These are phyloP conservation scores for Pestalotiopsis sp. DNA, from an alignment of 2,329 filamentous ascomycete species.

Conservation along the genomic window DNA sequence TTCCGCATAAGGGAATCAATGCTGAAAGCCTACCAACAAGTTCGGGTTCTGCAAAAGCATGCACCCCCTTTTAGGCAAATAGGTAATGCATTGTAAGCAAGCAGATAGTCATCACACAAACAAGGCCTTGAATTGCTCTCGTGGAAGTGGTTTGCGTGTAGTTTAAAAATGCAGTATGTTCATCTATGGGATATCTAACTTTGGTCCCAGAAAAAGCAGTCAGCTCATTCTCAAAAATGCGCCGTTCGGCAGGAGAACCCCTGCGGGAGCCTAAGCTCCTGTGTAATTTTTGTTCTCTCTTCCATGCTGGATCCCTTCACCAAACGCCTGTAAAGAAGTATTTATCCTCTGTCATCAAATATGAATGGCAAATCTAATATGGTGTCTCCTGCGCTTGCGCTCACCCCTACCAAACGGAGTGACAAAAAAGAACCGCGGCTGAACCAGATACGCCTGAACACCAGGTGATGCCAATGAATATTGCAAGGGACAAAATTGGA, in stretches of 20 bases:
- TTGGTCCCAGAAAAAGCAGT: neutral
- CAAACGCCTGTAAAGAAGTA: neutral
- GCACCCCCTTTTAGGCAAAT: neutral
- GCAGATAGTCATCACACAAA: neutral
- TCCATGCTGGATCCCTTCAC: neutral
- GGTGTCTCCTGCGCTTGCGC: neutral
- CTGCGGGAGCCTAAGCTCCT: neutral
- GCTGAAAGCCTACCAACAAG: neutral
- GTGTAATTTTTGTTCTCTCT: neutral
- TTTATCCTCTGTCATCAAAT: neutral
- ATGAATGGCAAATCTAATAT: constrained; percentile 4
- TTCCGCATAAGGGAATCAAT: neutral
- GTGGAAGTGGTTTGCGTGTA: neutral
- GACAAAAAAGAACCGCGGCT: neutral
- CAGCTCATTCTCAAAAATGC: neutral
- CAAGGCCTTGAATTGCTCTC: neutral
- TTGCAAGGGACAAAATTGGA: neutral
- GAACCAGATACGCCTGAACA: constrained; percentile 9
- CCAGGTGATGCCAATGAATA: constrained; percentile 10
- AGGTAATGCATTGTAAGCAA: neutral
- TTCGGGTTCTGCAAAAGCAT: neutral
- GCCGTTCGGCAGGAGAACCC: neutral
- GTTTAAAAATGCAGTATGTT: neutral
- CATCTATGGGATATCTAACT: neutral
- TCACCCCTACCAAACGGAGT: neutral